Evolutionary conservation across 176 grass and related monocot genomes (phyloP), one percentile per base, ranked within the genome.

Genomic region (Ampelocalamus luodianensis): DNA sequence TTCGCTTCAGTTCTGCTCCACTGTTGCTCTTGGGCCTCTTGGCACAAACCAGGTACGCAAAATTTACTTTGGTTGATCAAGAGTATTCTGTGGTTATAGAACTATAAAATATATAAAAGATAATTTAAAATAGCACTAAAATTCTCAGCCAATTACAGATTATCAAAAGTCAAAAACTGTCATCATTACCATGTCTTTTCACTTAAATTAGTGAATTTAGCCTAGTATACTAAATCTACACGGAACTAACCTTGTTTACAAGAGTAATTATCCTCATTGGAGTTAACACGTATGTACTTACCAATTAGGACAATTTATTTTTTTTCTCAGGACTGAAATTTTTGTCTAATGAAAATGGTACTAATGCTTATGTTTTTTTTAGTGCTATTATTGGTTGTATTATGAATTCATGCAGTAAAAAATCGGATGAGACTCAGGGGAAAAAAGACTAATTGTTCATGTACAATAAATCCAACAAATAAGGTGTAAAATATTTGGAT

Each of bases 31-130:
- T 79, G 34, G 37, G 40, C 48, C 40, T 59, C 59, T 74, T 68
- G 22, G 15, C 26, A 59, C 39, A 49, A 48, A 48, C 14, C 76
- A 76, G 53, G 51, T 75, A 76, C 2, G 61, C 5, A 1, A 40
- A 74, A 43, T 72, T 71, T 82, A 73, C 55, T 49, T 76, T 70
- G 29, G 27, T 76, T 77, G 77, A 50, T 16, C 64, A 17, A 22
- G 12, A 65, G 49, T 48, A 70, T 1, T 48, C 4, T 13, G 13
- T 78, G 13, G 46, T 49, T 48, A 48, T 48, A 48, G 46, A 48
- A 48, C 46, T 48, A 48, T 16, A 12, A 63, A 34, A 34, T 34
- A 34, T 34, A 34, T 34, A 34, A 34, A 64, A 63, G 32, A 43
- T 20, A 51, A 10, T 37, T 5, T 22, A 5, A 42, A 12, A 29